Conservation (phyloP, 305 asterid genomes). For the Fraxinus paxiana region DNA sequence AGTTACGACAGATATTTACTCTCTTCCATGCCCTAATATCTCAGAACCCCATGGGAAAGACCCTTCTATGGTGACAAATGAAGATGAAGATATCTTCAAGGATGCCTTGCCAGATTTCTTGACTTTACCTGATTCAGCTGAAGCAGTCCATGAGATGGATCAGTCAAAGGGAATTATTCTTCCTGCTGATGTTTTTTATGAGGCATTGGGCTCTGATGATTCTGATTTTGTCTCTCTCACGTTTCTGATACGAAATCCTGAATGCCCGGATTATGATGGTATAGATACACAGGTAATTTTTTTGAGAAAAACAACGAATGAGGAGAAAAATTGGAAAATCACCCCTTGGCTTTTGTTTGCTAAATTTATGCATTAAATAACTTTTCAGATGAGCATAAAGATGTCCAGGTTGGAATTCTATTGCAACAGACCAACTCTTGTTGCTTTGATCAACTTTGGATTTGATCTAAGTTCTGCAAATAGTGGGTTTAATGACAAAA, state of each 20-base stretch:
- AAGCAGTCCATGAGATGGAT: constrained; percentile 60
- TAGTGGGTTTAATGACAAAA: constrained; percentile 31
- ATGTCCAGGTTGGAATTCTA: constrained; percentile 95
- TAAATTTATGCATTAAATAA: constrained; percentile 17
- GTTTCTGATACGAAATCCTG: constrained; percentile 60
- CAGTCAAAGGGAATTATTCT: constrained; percentile 32
- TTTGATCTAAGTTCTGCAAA: constrained; percentile 56
- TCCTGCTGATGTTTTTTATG: constrained; percentile 68
- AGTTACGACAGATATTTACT: constrained; percentile 48
- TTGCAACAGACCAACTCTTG: constrained; percentile 93
- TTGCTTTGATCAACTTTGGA: constrained; percentile 84
- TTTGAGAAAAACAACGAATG: constrained; percentile 18
- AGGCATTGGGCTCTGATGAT: constrained; percentile 78
- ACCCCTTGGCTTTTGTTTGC: constrained; percentile 18
- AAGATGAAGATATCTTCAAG: constrained; percentile 79
- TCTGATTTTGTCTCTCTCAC: constrained; percentile 88
- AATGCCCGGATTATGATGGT: constrained; percentile 85
- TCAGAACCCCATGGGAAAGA: constrained; percentile 50
- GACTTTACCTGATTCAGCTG: constrained; percentile 60
- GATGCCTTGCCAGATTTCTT: constrained; percentile 86
- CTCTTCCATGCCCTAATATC: constrained; percentile 38
- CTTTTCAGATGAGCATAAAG: constrained; percentile 79
- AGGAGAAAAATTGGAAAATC: constrained; percentile 17
- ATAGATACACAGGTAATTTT: constrained; percentile 81
- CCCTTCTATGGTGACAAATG: constrained; percentile 32